Conservation (phyloP, 768 basidiomycete species). For the Phylloporus sp. region DNA sequence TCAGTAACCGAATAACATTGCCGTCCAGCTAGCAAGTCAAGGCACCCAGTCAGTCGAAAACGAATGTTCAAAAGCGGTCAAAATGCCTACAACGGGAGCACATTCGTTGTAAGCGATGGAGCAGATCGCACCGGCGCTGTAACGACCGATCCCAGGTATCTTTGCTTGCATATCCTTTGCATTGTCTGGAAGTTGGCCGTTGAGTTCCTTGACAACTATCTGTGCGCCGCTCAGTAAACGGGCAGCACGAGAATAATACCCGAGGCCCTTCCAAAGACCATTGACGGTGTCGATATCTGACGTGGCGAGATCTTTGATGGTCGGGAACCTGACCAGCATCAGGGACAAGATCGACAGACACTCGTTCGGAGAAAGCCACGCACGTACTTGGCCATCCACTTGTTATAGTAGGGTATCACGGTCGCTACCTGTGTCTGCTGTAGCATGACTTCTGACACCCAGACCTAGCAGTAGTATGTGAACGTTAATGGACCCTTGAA, state of each 20-base stretch:
- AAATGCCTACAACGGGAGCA: conserved; percentile 70
- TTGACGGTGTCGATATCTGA: conserved; percentile 84
- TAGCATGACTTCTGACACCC: conserved; percentile 92
- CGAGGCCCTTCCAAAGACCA: conserved; percentile 84
- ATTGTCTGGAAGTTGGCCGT: conserved; percentile 73
- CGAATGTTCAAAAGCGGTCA: background rate
- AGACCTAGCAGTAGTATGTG: conserved; percentile 56
- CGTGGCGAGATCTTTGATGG: conserved; percentile 64
- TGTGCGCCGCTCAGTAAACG: conserved; percentile 81
- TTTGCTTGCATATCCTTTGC: conserved; percentile 75
- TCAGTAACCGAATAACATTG: conserved; percentile 82
- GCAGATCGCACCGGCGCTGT: conserved; percentile 79
- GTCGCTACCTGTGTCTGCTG: conserved; percentile 94
- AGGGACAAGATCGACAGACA: background rate
- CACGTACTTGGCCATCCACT: conserved; percentile 77
- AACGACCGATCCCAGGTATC: conserved; percentile 85
- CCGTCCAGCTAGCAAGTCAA: conserved; percentile 65
- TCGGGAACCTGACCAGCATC: conserved; percentile 60
- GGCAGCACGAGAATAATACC: conserved; percentile 84
- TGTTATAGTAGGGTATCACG: conserved; percentile 90
- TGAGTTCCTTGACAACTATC: conserved; percentile 61
- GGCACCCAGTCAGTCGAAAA: background rate
- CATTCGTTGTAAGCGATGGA: conserved; percentile 86
- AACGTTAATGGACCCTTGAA: background rate
- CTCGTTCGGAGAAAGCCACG: background rate